Percentiles rank a stretch among this genome's conserved stretches.
Conservation (phyloP, 257 asterid species). For the Solanum etuberosum region DNA sequence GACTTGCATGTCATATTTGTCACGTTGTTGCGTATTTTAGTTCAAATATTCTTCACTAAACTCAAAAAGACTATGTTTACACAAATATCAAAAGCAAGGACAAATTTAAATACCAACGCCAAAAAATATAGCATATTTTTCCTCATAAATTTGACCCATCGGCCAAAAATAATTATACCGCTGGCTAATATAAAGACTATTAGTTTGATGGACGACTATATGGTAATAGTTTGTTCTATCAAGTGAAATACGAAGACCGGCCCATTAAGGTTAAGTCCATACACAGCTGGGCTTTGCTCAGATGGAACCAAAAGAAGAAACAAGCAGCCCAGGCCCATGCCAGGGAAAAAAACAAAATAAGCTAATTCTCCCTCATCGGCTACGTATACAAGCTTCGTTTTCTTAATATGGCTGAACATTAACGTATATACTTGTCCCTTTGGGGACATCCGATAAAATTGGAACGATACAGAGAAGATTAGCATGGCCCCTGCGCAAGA, state of each 20-base stretch:
- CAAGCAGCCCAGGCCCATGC: background rate
- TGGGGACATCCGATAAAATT: constrained; percentile 32
- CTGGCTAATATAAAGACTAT: too few relatives aligned
- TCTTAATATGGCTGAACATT: background rate
- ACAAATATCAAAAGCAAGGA: too few relatives aligned
- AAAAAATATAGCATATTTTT: too few relatives aligned
- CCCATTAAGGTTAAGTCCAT: background rate
- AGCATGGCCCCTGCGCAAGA: constrained; percentile 35
- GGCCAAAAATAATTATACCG: too few relatives aligned
- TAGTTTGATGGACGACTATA: too few relatives aligned
- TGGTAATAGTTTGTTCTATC: background rate
- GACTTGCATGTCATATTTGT: too few relatives aligned
- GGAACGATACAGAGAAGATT: constrained; percentile 32
- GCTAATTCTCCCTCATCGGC: background rate
- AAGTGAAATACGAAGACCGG: background rate
- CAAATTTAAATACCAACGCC: too few relatives aligned
- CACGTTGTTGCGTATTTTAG: too few relatives aligned
- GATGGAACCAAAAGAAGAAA: background rate
- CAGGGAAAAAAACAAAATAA: background rate
- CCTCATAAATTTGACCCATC: too few relatives aligned
- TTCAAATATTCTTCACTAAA: too few relatives aligned
- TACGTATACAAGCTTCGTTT: background rate
- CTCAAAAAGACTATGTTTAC: too few relatives aligned
- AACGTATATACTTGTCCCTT: constrained; percentile 1
- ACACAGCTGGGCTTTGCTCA: background rate